Conservation (phyloP, 75 land plant genomes). For the Selaginella tamariscina region DNA sequence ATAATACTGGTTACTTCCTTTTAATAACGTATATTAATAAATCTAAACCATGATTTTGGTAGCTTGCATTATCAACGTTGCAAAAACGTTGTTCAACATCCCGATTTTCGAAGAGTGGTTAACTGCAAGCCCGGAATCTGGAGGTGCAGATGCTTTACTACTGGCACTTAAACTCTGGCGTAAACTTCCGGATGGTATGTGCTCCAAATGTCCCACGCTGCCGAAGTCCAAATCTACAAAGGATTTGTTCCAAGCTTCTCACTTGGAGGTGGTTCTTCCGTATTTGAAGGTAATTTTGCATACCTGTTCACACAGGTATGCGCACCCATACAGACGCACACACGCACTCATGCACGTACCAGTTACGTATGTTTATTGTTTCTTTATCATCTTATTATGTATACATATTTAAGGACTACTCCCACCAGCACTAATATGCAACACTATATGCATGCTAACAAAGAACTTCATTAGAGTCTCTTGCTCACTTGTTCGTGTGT, state of each 20-base stretch:
- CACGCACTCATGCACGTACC: too few relatives aligned
- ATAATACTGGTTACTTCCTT: too few relatives aligned
- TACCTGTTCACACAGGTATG: too few relatives aligned
- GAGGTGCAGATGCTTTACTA: conserved; percentile 70
- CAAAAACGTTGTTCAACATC: conserved; percentile 39
- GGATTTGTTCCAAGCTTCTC: conserved; percentile 40
- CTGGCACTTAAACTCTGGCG: conserved; percentile 51
- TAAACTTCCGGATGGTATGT: conserved; percentile 29
- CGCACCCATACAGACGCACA: too few relatives aligned
- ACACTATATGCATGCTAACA: too few relatives aligned
- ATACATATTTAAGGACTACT: too few relatives aligned
- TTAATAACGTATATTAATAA: too few relatives aligned
- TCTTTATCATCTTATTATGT: too few relatives aligned
- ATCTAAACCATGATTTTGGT: conserved; percentile 13
- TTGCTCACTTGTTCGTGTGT: too few relatives aligned
- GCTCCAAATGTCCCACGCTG: conserved; percentile 39
- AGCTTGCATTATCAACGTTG: conserved; percentile 53
- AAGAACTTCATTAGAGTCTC: too few relatives aligned
- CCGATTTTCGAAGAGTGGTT: conserved; percentile 54
- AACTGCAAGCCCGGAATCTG: conserved; percentile 36
- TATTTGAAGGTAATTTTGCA: conserved; percentile 86
- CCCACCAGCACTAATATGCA: too few relatives aligned
- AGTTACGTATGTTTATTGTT: too few relatives aligned
- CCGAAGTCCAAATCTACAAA: conserved; percentile 46
- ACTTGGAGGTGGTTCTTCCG: conserved; percentile 34